phyloP scores from a whole-genome alignment of 805 yeast genomes.

The Naumovozyma castellii region DNA sequence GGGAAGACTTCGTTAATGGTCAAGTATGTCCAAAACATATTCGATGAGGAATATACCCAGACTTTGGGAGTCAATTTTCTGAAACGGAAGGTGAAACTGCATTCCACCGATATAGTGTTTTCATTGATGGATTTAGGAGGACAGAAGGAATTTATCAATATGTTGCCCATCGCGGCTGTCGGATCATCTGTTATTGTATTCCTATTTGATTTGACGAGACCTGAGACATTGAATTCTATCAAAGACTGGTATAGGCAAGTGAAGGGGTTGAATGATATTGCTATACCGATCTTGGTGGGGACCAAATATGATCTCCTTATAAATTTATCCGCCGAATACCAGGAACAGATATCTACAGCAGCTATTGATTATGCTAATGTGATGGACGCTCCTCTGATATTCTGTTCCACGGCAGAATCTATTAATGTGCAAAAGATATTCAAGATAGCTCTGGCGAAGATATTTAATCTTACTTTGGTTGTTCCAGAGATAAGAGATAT shows the following conservation, averaged over 20 bases:
- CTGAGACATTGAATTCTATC: slow-evolving; percentile 69
- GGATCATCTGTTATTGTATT: slow-evolving; percentile 87
- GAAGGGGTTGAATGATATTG: slow-evolving; percentile 77
- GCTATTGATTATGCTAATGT: slow-evolving; percentile 77
- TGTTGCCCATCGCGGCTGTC: slow-evolving; percentile 84
- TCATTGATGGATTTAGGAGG: slow-evolving; percentile 95
- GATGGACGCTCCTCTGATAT: slow-evolving; percentile 74
- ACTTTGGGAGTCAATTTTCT: slow-evolving; percentile 90
- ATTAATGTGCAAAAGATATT: slow-evolving; percentile 89
- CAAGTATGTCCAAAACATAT: slow-evolving; percentile 88
- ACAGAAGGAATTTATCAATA: slow-evolving; percentile 83
- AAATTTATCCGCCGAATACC: slow-evolving; percentile 66
- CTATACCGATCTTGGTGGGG: slow-evolving; percentile 84
- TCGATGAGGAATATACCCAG: slow-evolving; percentile 84
- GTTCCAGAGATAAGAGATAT: slow-evolving; percentile 71
- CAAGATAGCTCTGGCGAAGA: slow-evolving; percentile 80
- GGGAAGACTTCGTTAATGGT: slow-evolving; percentile 95
- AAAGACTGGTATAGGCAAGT: slow-evolving; percentile 93
- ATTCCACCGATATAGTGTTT: slow-evolving; percentile 79
- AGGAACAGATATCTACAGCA: slow-evolving; percentile 68
- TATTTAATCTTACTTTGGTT: slow-evolving; percentile 73
- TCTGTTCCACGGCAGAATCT: slow-evolving; percentile 84
- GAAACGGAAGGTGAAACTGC: slow-evolving; percentile 76
- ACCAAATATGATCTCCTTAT: slow-evolving; percentile 85
- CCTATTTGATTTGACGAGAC: slow-evolving; percentile 80